Percentiles rank a stretch among this genome's conserved stretches.
These are phyloP conservation scores for Capsicum baccatum DNA, from an alignment of 257 asterid genomes.

Conservation along the genomic window DNA sequence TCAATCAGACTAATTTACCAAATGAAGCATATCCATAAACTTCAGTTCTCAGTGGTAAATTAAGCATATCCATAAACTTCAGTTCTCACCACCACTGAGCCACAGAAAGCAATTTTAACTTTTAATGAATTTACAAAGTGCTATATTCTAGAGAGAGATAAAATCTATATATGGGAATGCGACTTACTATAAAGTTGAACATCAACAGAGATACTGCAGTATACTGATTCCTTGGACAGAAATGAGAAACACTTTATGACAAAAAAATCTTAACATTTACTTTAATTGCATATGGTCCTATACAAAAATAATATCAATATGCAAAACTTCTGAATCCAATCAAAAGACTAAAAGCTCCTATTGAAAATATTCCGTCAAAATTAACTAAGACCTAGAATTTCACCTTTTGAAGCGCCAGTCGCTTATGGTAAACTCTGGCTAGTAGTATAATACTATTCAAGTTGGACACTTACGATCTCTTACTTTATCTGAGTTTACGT, in stretches of 20 bases:
- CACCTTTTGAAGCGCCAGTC: background rate
- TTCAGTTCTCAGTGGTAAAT: background rate
- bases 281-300: background rate
- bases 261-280: background rate
- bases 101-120: background rate
- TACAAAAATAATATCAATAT: background rate
- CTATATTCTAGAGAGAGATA: background rate
- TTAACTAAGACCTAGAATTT: conserved; percentile 11
- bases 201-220: background rate
- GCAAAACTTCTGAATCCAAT: background rate
- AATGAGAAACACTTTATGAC: background rate
- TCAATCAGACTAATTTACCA: background rate
- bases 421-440: conserved; percentile 17
- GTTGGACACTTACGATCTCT: background rate
- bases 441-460: background rate
- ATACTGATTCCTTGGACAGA: background rate
- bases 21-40: background rate
- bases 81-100: background rate
- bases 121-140: background rate
- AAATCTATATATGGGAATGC: background rate
- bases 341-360: conserved; percentile 19
- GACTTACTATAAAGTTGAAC: background rate
- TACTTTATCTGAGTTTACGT: conserved; percentile 16
- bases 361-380: background rate
- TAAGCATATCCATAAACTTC: background rate